Evolutionary conservation across 768 basidiomycete genomes (phyloP).

Genomic region (Kwoniella dejecticola): DNA sequence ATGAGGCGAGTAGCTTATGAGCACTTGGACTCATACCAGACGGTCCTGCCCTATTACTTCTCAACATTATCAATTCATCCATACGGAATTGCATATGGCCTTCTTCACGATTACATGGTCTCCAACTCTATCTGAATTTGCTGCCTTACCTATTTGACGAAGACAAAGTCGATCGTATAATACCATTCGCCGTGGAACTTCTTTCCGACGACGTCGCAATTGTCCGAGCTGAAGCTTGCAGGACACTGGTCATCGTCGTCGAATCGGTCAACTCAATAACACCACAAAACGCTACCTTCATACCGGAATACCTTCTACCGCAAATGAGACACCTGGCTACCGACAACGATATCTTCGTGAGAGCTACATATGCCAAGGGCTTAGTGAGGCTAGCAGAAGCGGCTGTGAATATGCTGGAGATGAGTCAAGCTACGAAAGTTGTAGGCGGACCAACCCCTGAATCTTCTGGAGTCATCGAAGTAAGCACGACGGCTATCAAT

Average conservation of each 20-base stretch:
- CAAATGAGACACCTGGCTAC: slow-evolving; percentile 78
- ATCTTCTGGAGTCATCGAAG: slow-evolving; percentile 74
- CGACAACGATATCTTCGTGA: slow-evolving; percentile 80
- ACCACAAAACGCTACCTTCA: slow-evolving; percentile 63
- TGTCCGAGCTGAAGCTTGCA: slow-evolving; percentile 68
- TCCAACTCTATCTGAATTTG: slow-evolving; percentile 84
- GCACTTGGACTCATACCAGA: no score
- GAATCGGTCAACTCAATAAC: slow-evolving; percentile 52
- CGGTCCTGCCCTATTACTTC: slow-evolving; percentile 83
- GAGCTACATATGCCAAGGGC: slow-evolving; percentile 79
- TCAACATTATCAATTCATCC: slow-evolving; percentile 83
- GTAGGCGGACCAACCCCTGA: slow-evolving; percentile 62
- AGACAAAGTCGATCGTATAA: slow-evolving; percentile 87
- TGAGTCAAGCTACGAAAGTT: slow-evolving; percentile 71
- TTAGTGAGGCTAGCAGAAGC: slow-evolving; percentile 83
- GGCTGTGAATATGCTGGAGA: slow-evolving; percentile 83
- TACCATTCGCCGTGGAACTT: slow-evolving; percentile 87
- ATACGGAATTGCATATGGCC: slow-evolving; percentile 83
- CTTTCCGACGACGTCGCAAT: slow-evolving; percentile 79
- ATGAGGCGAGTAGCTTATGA: not conserved
- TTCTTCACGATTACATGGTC: slow-evolving; percentile 77
- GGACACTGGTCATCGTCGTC: slow-evolving; percentile 37
- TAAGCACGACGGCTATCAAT: slow-evolving; percentile 54
- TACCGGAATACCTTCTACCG: slow-evolving; percentile 94
- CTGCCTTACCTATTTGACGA: slow-evolving; percentile 84